Percentiles rank a stretch among this genome's conserved stretches.
Evolutionary conservation across 148 eudicot species (phyloP).

Genomic region (Vaccinium macrocarpon): DNA sequence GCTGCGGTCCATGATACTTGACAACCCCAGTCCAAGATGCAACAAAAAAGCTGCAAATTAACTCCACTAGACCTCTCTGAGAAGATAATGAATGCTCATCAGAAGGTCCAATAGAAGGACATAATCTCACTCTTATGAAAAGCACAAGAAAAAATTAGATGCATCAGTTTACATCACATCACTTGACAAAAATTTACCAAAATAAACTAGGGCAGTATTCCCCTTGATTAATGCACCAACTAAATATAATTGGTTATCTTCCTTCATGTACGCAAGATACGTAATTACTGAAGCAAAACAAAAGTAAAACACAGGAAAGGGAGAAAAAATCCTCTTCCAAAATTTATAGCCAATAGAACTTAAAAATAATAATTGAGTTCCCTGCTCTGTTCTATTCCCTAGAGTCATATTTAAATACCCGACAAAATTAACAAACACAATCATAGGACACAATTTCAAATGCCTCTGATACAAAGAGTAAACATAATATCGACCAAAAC

Average conservation of each 20-base stretch:
- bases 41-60: slow-evolving; percentile 96
- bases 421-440: not conserved
- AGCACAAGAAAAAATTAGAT: not conserved
- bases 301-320: not conserved
- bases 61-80: slow-evolving; percentile 89
- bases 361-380: not conserved
- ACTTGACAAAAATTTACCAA: not conserved
- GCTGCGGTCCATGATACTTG: slow-evolving; percentile 96
- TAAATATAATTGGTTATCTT: not conserved
- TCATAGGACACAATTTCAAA: not conserved
- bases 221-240: not conserved
- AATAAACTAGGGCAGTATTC: not conserved
- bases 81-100: slow-evolving; percentile 10
- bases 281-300: not conserved
- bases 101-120: not conserved
- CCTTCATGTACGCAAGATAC: not conserved
- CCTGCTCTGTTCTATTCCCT: not conserved
- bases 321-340: not conserved
- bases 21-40: slow-evolving; percentile 99
- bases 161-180: not conserved
- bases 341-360: not conserved
- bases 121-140: not conserved
- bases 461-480: not conserved
- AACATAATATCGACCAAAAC: not conserved
- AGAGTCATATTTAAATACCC: not conserved